Conservation (phyloP, 192 early-diverging fungal genomes). For the Linderina pennispora region DNA sequence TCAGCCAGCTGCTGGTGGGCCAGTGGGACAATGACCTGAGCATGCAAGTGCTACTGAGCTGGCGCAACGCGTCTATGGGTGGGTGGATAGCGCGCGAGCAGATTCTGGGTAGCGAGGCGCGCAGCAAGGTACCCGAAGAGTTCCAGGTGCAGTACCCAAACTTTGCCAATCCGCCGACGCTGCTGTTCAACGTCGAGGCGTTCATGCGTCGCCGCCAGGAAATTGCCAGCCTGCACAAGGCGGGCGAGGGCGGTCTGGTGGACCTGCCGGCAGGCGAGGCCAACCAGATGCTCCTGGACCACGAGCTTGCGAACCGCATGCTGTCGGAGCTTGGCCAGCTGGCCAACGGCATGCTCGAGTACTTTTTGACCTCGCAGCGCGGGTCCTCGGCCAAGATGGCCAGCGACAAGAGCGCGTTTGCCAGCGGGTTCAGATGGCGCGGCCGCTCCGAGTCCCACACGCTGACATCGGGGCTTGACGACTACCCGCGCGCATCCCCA, state of each 20-base stretch:
- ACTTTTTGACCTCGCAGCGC: constrained; percentile 74
- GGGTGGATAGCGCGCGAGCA: constrained; percentile 96
- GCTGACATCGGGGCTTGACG: constrained; percentile 88
- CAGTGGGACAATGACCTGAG: constrained; percentile 87
- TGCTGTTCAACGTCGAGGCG: constrained; percentile 62
- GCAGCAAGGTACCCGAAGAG: constrained; percentile 82
- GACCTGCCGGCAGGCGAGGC: neutral
- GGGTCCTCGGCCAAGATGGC: constrained; percentile 48
- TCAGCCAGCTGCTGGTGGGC: constrained; percentile 78
- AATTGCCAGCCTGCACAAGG: constrained; percentile 2
- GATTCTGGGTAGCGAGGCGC: constrained; percentile 88
- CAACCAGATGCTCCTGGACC: neutral
- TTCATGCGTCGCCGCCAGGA: constrained; percentile 57
- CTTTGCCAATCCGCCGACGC: constrained; percentile 89
- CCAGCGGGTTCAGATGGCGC: constrained; percentile 85
- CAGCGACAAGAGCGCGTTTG: constrained; percentile 37
- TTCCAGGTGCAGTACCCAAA: constrained; percentile 91
- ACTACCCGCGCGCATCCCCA: constrained; percentile 78
- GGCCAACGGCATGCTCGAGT: constrained; percentile 63
- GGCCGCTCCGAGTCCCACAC: constrained; percentile 80
- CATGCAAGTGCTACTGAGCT: constrained; percentile 73
- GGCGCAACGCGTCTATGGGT: constrained; percentile 67
- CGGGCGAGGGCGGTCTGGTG: neutral
- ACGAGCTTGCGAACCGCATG: constrained; percentile 36
- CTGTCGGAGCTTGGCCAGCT: constrained; percentile 56